These are phyloP conservation scores for Geotrichum klebahnii DNA, from an alignment of 1,139 yeast species.

Conservation along the genomic window DNA sequence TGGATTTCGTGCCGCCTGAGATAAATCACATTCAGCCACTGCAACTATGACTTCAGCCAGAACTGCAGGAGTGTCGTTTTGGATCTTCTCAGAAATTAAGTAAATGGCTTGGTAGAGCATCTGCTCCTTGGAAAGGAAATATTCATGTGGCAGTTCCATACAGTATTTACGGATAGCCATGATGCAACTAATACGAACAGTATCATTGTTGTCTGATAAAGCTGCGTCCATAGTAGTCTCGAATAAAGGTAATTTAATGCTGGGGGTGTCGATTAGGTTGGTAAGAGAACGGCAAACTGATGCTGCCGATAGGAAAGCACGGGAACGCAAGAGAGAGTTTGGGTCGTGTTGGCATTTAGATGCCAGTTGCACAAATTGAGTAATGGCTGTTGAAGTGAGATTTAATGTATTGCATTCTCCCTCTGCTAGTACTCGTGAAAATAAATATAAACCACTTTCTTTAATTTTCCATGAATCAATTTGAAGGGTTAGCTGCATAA, in stretches of 20 bases:
- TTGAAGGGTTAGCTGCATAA: neutral
- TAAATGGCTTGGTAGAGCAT: slow-evolving; percentile 35
- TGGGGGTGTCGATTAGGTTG: slow-evolving; percentile 15
- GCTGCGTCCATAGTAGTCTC: slow-evolving; percentile 23
- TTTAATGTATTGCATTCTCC: slow-evolving; percentile 14
- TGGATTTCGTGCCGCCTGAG: slow-evolving; percentile 40
- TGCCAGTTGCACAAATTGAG: slow-evolving; percentile 12
- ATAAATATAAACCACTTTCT: slow-evolving; percentile 23
- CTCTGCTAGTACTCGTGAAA: slow-evolving; percentile 18
- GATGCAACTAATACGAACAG: slow-evolving; percentile 27
- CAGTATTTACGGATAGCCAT: slow-evolving; percentile 25
- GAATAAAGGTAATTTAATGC: slow-evolving; percentile 22
- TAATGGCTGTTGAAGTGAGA: slow-evolving; percentile 14
- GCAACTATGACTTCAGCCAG: slow-evolving; percentile 63
- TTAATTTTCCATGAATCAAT: slow-evolving; percentile 15
- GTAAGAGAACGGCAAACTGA: slow-evolving; percentile 23
- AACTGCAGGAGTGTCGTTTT: slow-evolving; percentile 75
- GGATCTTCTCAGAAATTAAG: slow-evolving; percentile 56
- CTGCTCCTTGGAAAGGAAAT: slow-evolving; percentile 11
- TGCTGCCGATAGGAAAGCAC: slow-evolving; percentile 28
- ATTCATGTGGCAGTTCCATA: slow-evolving; percentile 20
- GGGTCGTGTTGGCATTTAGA: slow-evolving; percentile 11
- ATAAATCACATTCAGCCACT: slow-evolving; percentile 48
- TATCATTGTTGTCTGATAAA: slow-evolving; percentile 20
- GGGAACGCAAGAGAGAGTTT: slow-evolving; percentile 25